phyloP scores from a whole-genome alignment of 768 basidiomycete genomes.

The Clitopilus passeckerianus region DNA sequence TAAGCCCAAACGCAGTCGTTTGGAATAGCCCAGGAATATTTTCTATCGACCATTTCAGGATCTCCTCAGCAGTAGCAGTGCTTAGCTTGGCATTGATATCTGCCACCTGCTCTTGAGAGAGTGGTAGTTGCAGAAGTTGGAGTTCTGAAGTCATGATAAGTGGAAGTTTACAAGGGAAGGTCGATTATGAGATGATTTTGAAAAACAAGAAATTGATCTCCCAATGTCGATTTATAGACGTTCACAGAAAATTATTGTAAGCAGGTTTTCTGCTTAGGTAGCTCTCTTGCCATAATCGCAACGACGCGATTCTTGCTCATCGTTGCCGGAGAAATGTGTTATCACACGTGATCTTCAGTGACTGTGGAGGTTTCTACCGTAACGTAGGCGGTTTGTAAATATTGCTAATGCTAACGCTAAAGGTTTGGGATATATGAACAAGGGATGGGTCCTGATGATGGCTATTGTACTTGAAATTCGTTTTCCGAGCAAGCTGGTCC shows the following conservation, averaged over 20 bases:
- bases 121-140: slow-evolving; percentile 47
- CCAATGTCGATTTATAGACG: too few relatives aligned
- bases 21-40: slow-evolving; percentile 81
- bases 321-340: not conserved
- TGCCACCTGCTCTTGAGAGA: slow-evolving; percentile 53
- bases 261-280: not conserved
- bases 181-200: too few relatives aligned
- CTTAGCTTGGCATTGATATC: slow-evolving; percentile 73
- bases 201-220: too few relatives aligned
- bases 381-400: too few relatives aligned
- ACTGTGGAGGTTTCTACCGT: too few relatives aligned
- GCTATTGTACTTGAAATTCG: too few relatives aligned
- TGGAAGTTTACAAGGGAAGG: slow-evolving; percentile 4
- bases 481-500: too few relatives aligned
- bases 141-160: slow-evolving; percentile 11
- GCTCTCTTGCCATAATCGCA: slow-evolving; percentile 1
- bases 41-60: slow-evolving; percentile 80
- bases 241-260: not conserved
- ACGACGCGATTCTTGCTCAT: slow-evolving; percentile 8
- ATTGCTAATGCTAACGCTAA: too few relatives aligned
- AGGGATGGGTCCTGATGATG: too few relatives aligned
- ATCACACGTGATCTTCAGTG: slow-evolving; percentile 7
- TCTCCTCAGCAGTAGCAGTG: slow-evolving; percentile 72
- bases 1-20: slow-evolving; percentile 96
- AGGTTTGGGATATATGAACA: too few relatives aligned